Percentiles rank a stretch among this genome's conserved stretches.
Evolutionary conservation across 495 filamentous ascomycete genomes (phyloP).

Genomic region (Neurospora tetraspora): DNA sequence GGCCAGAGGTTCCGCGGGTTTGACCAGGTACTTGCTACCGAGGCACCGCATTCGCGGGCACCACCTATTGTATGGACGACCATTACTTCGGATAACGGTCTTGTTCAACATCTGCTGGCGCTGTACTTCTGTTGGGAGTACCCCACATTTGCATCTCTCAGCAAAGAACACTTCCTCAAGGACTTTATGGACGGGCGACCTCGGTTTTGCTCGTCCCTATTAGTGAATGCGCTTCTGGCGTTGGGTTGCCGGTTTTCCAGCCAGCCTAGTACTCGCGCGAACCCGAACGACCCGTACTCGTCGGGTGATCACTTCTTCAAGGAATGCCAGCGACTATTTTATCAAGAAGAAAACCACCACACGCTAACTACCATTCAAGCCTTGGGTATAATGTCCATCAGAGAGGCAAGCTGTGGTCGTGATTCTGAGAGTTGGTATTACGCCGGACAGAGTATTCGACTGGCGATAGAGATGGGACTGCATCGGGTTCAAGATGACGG

Average conservation of each 20-base stretch:
- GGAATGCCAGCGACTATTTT: constrained; percentile 50
- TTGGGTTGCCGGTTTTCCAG: constrained; percentile 65
- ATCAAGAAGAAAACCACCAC: constrained; percentile 46
- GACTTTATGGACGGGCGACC: constrained; percentile 47
- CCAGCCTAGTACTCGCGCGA: constrained; percentile 49
- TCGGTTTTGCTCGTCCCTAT: constrained; percentile 59
- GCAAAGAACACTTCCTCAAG: constrained; percentile 59
- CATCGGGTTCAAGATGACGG: constrained; percentile 38
- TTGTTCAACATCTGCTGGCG: constrained; percentile 54
- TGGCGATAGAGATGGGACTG: constrained; percentile 58
- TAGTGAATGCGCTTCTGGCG: constrained; percentile 68
- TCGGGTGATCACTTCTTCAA: constrained; percentile 66
- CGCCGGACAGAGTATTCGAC: constrained; percentile 52
- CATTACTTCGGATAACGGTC: constrained; percentile 44
- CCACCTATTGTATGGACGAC: constrained; percentile 47
- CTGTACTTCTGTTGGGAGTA: constrained; percentile 81
- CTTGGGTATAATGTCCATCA: constrained; percentile 61
- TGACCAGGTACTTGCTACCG: constrained; percentile 29
- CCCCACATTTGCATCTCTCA: constrained; percentile 60
- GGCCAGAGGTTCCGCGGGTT: constrained; percentile 18
- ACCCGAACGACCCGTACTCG: constrained; percentile 50
- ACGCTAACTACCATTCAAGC: constrained; percentile 71
- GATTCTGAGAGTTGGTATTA: constrained; percentile 61
- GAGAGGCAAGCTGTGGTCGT: constrained; percentile 52
- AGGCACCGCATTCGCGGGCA: constrained; percentile 25